Evolutionary conservation across 208 protist species (phyloP), one percentile per base, ranked within the genome.

Genomic region (Leishmania arabica): DNA sequence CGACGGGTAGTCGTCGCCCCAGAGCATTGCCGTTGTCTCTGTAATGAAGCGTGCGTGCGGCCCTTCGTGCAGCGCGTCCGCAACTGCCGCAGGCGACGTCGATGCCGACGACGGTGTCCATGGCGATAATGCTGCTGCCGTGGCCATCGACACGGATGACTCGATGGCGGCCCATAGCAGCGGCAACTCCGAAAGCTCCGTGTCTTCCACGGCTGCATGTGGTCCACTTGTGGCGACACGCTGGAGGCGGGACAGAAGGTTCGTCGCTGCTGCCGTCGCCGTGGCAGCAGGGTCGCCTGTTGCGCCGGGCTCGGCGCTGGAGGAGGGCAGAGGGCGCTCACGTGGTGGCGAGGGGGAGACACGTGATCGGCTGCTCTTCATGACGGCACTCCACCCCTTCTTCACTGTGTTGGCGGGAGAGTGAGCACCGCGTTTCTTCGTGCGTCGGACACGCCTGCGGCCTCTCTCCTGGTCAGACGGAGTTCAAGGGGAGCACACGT

Each of bases 111-210:
- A 49, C 45, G 8, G 45, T 49, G 45, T 11, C 7, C 45, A 49
- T 66, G 60, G 37, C 40, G 34, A 34, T 21, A 24, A 17, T 37
- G 75, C 40, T 42, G 42, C 24, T 27, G 42, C 69, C 17, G 69
- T 53, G 42, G 68, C 37, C 69, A 73, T 51, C 62, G 24, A 60
- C 19, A 62, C 24, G n/a, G 78, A 56, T 5, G 69, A 64, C 34
- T 56, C 72, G 21, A 86, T 74, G 37, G 82, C 82, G 13, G 73
- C 37, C 82, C 82, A 86, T 51, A 86, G 68, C 66, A 86, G 73
- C 54, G 71, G 66, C 42, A 86, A 51, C 47, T 82, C 76, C 31
- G 76, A 79, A 13, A 72, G 34, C 58, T 58, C 53, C 17, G 58
- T 17, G 19, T 76, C 19, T n/a, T 45, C 21, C 34, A 62, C 13